Conservation (phyloP, 2,329 filamentous ascomycete species). For the Penicillium sclerotiorum region DNA sequence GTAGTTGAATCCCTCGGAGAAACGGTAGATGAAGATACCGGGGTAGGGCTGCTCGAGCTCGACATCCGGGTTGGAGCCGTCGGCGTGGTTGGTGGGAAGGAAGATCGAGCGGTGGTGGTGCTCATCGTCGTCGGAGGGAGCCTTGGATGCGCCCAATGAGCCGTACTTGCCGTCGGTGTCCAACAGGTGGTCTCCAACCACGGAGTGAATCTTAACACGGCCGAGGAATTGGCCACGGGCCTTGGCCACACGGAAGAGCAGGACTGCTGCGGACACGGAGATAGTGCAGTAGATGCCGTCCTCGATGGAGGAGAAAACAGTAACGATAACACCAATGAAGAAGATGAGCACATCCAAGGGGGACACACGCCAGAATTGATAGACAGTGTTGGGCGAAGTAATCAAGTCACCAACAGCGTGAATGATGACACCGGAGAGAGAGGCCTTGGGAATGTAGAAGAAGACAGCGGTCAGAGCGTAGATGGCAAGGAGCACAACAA, state of each 20-base stretch:
- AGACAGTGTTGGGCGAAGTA: slow-evolving; percentile 85
- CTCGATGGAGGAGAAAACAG: slow-evolving; percentile 85
- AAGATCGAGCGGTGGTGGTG: slow-evolving; percentile 74
- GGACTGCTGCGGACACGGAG: slow-evolving; percentile 71
- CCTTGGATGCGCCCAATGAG: slow-evolving; percentile 47
- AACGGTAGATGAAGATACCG: slow-evolving; percentile 93
- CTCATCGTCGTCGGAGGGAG: slow-evolving; percentile 44
- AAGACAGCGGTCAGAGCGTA: slow-evolving; percentile 88
- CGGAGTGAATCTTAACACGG: slow-evolving; percentile 78
- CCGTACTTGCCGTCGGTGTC: slow-evolving; percentile 67
- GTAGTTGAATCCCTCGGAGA: slow-evolving; percentile 94
- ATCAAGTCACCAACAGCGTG: slow-evolving; percentile 93
- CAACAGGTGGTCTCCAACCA: slow-evolving; percentile 73
- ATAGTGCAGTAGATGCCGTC: slow-evolving; percentile 91
- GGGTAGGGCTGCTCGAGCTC: slow-evolving; percentile 81
- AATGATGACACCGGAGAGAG: slow-evolving; percentile 86
- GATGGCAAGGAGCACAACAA: slow-evolving; percentile 84
- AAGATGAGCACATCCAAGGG: slow-evolving; percentile 91
- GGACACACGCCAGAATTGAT: slow-evolving; percentile 93
- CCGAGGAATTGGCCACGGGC: slow-evolving; percentile 84
- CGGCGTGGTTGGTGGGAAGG: slow-evolving; percentile 81
- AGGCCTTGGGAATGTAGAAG: slow-evolving; percentile 85
- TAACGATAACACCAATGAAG: slow-evolving; percentile 88
- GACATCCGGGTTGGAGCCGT: slow-evolving; percentile 86
- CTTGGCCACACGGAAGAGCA: slow-evolving; percentile 82